A percentile compares a stretch with the other conserved stretches of the same genome.
Evolutionary conservation across 345 rosid species (phyloP).

Genomic region (Citropsis articulata): DNA sequence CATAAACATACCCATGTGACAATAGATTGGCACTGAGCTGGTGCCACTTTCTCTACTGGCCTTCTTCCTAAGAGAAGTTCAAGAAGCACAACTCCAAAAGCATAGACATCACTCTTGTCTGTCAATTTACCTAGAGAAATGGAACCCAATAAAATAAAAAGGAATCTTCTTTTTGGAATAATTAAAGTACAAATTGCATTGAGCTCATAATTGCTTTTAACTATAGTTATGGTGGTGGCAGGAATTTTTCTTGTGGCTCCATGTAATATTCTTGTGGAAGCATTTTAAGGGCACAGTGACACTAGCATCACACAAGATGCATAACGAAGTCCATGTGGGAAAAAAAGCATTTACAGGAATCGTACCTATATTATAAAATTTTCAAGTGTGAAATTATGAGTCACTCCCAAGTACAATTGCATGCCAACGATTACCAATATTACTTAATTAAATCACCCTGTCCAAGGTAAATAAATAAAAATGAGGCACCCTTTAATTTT

Average conservation of each 20-base stretch:
- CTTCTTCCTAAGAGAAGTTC: conserved; percentile 85
- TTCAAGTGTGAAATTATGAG: not conserved
- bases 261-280: not conserved
- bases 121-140: conserved; percentile 67
- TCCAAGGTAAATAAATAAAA: conserved; percentile 8
- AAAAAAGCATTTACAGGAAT: not conserved
- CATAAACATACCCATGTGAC: conserved; percentile 80
- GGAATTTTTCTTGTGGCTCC: no score
- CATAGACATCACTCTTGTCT: conserved; percentile 96
- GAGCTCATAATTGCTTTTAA: not conserved
- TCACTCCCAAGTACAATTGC: conserved; percentile 4
- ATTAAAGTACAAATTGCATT: not conserved
- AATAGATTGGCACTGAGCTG: conserved; percentile 84
- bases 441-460: conserved; percentile 1
- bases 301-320: not conserved
- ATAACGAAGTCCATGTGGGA: not conserved
- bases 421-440: not conserved
- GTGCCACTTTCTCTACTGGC: conserved; percentile 86
- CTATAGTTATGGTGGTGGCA: not conserved
- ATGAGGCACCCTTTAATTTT: not conserved
- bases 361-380: not conserved
- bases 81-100: conserved; percentile 91
- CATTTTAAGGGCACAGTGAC: not conserved
- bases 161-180: not conserved
- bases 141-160: not conserved